A percentile compares a stretch with the other conserved stretches of the same genome.
phyloP scores from a whole-genome alignment of 2,329 filamentous ascomycete genomes.

The Mycosphaerella arachidis region DNA sequence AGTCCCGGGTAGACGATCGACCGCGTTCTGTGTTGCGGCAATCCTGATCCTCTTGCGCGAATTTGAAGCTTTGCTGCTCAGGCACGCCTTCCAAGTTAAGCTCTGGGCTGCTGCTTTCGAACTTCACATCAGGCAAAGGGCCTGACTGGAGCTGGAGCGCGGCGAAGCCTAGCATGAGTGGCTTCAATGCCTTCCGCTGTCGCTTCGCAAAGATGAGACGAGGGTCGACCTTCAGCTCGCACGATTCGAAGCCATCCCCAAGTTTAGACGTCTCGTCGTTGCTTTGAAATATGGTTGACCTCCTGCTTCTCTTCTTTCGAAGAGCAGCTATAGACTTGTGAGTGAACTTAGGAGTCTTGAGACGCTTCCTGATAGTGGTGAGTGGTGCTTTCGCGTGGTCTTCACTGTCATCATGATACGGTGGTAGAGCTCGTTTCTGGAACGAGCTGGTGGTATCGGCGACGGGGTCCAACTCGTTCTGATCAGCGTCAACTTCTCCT shows the following conservation, averaged over 20 bases:
- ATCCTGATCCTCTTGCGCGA: background rate
- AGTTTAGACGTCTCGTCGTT: background rate
- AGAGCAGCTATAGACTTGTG: slow-evolving; percentile 18
- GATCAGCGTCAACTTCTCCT: background rate
- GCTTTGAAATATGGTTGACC: slow-evolving; percentile 6
- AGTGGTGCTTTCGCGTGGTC: slow-evolving; percentile 12
- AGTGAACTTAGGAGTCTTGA: slow-evolving; percentile 18
- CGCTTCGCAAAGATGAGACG: background rate
- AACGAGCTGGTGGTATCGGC: slow-evolving; percentile 5
- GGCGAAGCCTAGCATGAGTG: slow-evolving; percentile 11
- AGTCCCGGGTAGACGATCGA: background rate
- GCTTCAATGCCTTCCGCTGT: slow-evolving; percentile 1
- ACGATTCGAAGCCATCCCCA: slow-evolving; percentile 23
- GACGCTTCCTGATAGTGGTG: slow-evolving; percentile 21
- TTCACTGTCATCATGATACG: background rate
- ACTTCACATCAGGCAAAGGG: slow-evolving; percentile 26
- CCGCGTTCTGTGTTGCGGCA: background rate
- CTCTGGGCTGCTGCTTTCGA: slow-evolving; percentile 13
- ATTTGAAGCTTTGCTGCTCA: background rate
- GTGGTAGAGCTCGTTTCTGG: background rate
- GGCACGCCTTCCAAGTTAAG: slow-evolving; percentile 2
- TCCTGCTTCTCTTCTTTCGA: slow-evolving; percentile 11
- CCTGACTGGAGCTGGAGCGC: slow-evolving; percentile 20
- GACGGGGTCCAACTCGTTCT: slow-evolving; percentile 19
- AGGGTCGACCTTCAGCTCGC: slow-evolving; percentile 15